Base-by-base conservation (phyloP, 331 rosid genomes). In the Ulmus americana region DNA sequence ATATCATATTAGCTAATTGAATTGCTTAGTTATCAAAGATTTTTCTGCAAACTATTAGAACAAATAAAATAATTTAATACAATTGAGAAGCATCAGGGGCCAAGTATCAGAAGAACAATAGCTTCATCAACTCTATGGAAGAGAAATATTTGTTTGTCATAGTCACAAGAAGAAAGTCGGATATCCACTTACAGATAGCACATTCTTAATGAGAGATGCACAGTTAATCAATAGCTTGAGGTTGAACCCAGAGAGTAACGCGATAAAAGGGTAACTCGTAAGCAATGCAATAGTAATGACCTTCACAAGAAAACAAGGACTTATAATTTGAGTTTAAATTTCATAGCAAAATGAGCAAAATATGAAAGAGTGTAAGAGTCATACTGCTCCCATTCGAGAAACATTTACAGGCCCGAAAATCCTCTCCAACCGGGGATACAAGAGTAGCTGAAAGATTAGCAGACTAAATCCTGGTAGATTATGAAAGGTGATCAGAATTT, bases 201-300 rank as follows among this genome's bases (percentile, higher is more conserved):
- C 49, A 66, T 73, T 83, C 83, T 79, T 83, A 38, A 83, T 47
- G 64, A 81, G 0, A 8, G 95, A 85, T 60, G 87, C 90, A 67
- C 63, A 58, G 68, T 73, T 75, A 63, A 85, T 45, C 10, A 77
- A 63, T 5, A 79, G 22, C 65, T 48, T 55, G 10, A 85, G 81
- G 51, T 75, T 15, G 63, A 78, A 13, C 56, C 95, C 92, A 3
- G 88, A 77, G 50, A 88, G 62, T 75, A 64, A 45, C 40, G 86
- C 82, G 20, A 88, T 75, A 71, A 68, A 83, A 53, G 92, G 84
- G 65, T 73, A 88, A 72, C 85, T 75, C 78, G 88, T 80, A 69
- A 88, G 77, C 78, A 88, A 55, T 14, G 84, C 88, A 35, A 88
- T 77, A 14, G 88, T 57, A 54, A 79, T 6, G 6, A 65, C 72